Evolutionary conservation across 495 filamentous ascomycete genomes (phyloP).

Genomic region (Neurospora sp.): DNA sequence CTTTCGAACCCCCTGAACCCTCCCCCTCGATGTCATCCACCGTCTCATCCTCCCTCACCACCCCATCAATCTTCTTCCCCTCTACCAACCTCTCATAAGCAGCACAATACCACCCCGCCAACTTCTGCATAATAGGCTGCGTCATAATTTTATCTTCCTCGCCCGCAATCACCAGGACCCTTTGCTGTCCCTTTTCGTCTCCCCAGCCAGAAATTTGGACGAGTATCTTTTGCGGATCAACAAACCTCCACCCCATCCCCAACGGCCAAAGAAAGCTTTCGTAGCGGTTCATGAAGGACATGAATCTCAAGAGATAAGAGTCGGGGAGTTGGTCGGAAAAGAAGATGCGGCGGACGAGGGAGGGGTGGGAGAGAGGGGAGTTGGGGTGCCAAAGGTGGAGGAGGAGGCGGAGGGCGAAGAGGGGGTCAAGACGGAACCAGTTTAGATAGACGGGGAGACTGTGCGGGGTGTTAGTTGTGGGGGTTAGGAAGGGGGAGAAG

Average conservation of each 20-base stretch:
- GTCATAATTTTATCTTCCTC: slow-evolving; percentile 22
- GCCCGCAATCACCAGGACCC: slow-evolving; percentile 32
- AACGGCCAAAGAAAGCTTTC: slow-evolving; percentile 38
- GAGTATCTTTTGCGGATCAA: slow-evolving; percentile 23
- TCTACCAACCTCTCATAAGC: slow-evolving; percentile 44
- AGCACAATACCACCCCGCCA: slow-evolving; percentile 38
- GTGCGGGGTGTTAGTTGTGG: background rate
- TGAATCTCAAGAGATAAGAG: slow-evolving; percentile 22
- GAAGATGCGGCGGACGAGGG: slow-evolving; percentile 31
- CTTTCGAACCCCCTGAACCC: slow-evolving; percentile 9
- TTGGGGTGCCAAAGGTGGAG: slow-evolving; percentile 36
- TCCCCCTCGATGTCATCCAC: slow-evolving; percentile 42
- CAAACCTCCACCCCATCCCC: too few species aligned
- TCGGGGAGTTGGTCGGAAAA: slow-evolving; percentile 26
- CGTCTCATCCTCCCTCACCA: slow-evolving; percentile 49
- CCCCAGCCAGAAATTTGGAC: slow-evolving; percentile 23
- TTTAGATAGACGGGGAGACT: slow-evolving; percentile 32
- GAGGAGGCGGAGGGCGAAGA: slow-evolving; percentile 31
- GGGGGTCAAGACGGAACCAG: slow-evolving; percentile 34
- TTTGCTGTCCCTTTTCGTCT: background rate
- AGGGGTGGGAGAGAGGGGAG: slow-evolving; percentile 36
- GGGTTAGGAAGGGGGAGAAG: background rate
- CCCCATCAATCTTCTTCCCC: slow-evolving; percentile 72
- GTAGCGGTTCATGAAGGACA: slow-evolving; percentile 26
- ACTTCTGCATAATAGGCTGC: slow-evolving; percentile 16